These are phyloP conservation scores for Sideroxylon spinosum DNA, from an alignment of 179 eudicot genomes.

Conservation along the genomic window DNA sequence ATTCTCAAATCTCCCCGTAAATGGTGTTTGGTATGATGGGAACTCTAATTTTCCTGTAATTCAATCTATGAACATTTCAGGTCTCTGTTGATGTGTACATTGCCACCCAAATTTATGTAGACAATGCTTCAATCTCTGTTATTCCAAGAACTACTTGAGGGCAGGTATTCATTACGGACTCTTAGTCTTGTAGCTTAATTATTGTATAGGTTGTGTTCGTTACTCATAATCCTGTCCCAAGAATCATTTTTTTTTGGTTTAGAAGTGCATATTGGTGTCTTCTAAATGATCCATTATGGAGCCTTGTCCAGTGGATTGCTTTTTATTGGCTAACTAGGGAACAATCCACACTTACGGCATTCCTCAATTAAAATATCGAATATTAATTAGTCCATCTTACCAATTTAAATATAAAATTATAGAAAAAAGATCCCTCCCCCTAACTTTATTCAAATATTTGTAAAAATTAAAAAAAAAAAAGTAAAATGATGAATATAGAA, in stretches of 20 bases:
- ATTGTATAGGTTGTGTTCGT: neutral
- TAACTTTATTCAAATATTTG: too few species aligned
- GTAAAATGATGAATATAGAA: too few species aligned
- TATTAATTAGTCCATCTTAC: too few species aligned
- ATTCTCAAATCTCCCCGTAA: neutral
- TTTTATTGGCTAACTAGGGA: too few species aligned
- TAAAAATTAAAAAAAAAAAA: too few species aligned
- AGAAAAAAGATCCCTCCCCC: too few species aligned
- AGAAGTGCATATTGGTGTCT: neutral
- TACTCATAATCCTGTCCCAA: neutral
- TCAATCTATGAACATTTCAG: slow-evolving; percentile 31
- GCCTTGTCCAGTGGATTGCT: neutral
- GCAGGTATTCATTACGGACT: slow-evolving; percentile 43
- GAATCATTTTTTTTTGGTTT: neutral
- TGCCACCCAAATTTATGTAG: slow-evolving; percentile 78
- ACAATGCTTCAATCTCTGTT: slow-evolving; percentile 82
- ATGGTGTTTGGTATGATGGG: neutral
- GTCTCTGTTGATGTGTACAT: slow-evolving; percentile 87
- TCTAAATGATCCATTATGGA: neutral
- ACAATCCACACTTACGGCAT: too few species aligned
- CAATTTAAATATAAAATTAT: too few species aligned
- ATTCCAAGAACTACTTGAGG: slow-evolving; percentile 95
- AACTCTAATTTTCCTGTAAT: neutral
- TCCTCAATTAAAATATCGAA: too few species aligned
- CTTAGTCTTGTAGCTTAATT: neutral